A percentile compares a stretch with the other conserved stretches of the same genome.
phyloP scores from a whole-genome alignment of 495 filamentous ascomycete genomes.

The Aspergillus carlsbadensis region DNA sequence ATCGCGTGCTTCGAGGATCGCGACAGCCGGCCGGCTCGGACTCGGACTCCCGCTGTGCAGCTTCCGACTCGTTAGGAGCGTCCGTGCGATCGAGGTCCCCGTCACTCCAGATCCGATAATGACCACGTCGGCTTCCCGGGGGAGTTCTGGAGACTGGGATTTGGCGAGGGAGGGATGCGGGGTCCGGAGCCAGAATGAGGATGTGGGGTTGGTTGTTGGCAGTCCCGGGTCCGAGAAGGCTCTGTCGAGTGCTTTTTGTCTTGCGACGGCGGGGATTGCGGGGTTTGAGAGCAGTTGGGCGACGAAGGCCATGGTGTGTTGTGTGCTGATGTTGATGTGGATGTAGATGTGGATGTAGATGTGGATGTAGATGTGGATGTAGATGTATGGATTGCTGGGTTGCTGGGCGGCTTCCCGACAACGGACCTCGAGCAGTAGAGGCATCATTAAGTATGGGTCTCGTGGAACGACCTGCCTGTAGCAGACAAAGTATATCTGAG shows the following conservation, averaged over 20 bases:
- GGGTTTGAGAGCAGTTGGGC: conserved; percentile 20
- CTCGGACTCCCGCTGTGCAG: not conserved
- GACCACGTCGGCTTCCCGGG: conserved; percentile 58
- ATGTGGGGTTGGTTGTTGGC: conserved; percentile 49
- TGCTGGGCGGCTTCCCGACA: not conserved
- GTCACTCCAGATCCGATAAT: conserved; percentile 74
- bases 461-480: too few species aligned
- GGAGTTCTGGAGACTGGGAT: conserved; percentile 58
- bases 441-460: too few species aligned
- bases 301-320: conserved; percentile 27
- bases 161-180: conserved; percentile 56
- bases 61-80: conserved; percentile 45
- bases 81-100: conserved; percentile 63
- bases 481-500: not conserved
- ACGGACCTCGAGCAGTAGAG: too few species aligned
- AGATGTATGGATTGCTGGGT: not conserved
- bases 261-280: conserved; percentile 14
- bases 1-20: conserved; percentile 72
- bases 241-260: conserved; percentile 29
- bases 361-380: not conserved
- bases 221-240: conserved; percentile 32
- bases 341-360: too few species aligned
- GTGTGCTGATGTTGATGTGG: too few species aligned
- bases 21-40: not conserved
- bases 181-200: conserved; percentile 71